Percentiles rank a stretch among this genome's conserved stretches.
Evolutionary conservation across 2,329 filamentous ascomycete genomes (phyloP).

Genomic region (Apiospora phragmitis): DNA sequence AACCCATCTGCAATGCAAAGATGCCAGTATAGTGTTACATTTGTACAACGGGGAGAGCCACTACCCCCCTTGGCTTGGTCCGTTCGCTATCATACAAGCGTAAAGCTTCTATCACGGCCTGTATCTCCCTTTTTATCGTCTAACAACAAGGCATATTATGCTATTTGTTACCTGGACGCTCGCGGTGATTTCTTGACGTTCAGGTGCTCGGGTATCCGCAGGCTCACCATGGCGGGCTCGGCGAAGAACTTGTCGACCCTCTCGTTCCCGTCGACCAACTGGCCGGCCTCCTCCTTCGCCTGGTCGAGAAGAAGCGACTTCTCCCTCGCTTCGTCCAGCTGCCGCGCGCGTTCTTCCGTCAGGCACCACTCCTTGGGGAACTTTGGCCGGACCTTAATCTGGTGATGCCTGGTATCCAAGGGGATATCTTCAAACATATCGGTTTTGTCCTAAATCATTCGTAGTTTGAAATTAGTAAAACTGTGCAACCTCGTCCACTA

Average conservation of each 20-base stretch:
- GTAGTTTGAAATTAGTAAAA: conserved; percentile 1
- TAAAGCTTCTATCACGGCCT: neutral
- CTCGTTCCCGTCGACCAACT: conserved; percentile 58
- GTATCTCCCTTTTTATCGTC: neutral
- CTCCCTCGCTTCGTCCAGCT: conserved; percentile 63
- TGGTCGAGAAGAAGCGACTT: conserved; percentile 55
- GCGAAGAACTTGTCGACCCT: conserved; percentile 43
- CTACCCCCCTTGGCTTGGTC: neutral
- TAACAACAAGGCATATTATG: neutral
- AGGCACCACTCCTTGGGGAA: conserved; percentile 87
- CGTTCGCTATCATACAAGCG: neutral
- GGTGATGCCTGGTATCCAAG: conserved; percentile 84
- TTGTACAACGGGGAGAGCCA: neutral
- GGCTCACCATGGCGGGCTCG: neutral
- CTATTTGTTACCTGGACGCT: neutral
- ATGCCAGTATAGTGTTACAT: conserved; percentile 4
- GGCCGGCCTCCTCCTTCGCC: conserved; percentile 51
- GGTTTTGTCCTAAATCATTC: conserved; percentile 55
- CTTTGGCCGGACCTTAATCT: conserved; percentile 61
- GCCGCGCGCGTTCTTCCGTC: conserved; percentile 65
- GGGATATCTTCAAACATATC: conserved; percentile 90
- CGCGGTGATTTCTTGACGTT: neutral
- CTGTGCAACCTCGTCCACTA: neutral
- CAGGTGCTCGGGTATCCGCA: neutral
- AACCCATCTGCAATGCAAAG: neutral